Conservation (phyloP, 495 filamentous ascomycete species). For the Xylaria longipes region DNA sequence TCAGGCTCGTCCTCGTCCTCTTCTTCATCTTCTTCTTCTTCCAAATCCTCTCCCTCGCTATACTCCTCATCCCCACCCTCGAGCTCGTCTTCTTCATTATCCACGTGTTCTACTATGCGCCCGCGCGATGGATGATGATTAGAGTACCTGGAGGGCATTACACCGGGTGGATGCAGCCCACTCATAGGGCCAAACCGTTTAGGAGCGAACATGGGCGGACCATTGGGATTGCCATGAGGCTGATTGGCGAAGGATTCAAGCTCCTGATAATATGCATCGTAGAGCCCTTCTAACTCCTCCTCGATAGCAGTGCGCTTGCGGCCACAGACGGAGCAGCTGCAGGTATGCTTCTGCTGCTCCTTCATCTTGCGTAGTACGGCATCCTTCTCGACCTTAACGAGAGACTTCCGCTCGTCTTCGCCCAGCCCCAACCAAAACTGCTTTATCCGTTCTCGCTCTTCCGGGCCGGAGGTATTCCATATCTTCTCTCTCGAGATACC, state of each 20-base stretch:
- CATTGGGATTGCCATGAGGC: slow-evolving; percentile 66
- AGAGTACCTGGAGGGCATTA: slow-evolving; percentile 51
- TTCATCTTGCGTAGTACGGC: slow-evolving; percentile 99
- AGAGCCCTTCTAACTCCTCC: slow-evolving; percentile 97
- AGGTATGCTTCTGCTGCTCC: slow-evolving; percentile 99
- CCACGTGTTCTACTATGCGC: slow-evolving; percentile 63
- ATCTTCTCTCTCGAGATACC: slow-evolving; percentile 79
- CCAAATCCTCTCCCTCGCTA: slow-evolving; percentile 61
- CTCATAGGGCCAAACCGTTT: slow-evolving; percentile 63
- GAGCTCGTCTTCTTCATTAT: slow-evolving; percentile 70
- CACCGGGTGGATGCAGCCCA: slow-evolving; percentile 55
- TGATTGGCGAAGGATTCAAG: slow-evolving; percentile 96
- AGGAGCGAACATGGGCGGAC: slow-evolving; percentile 68
- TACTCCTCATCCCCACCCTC: slow-evolving; percentile 63
- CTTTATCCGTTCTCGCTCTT: slow-evolving; percentile 96
- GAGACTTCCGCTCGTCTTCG: slow-evolving; percentile 88
- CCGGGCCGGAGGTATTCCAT: slow-evolving; percentile 93
- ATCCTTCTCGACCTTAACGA: slow-evolving; percentile 98
- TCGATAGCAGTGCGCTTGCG: slow-evolving; percentile 97
- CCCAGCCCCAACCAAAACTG: slow-evolving; percentile 98
- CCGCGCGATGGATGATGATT: slow-evolving; percentile 59
- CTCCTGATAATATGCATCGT: slow-evolving; percentile 99
- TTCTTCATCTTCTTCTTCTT: slow-evolving; percentile 73
- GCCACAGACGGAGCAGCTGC: slow-evolving; percentile 96
- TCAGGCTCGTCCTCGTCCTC: slow-evolving; percentile 66